Percentiles rank a stretch among this genome's conserved stretches.
phyloP scores from a whole-genome alignment of 2,329 filamentous ascomycete species.

The Hypoxylon sp. region DNA sequence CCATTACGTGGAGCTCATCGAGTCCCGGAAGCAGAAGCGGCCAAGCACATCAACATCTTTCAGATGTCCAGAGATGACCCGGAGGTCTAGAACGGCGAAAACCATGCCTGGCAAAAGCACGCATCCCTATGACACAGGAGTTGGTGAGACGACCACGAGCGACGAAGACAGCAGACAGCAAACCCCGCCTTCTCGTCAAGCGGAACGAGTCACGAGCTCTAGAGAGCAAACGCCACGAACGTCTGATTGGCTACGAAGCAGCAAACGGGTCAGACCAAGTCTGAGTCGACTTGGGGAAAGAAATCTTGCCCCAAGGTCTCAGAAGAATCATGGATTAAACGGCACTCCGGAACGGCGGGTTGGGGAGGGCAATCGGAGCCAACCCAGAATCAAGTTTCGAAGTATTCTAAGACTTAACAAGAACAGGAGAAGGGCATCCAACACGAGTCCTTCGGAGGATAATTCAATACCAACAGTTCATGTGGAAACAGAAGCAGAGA shows the following conservation, averaged over 20 bases:
- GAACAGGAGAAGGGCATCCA: conserved; percentile 4
- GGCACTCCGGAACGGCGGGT: conserved; percentile 3
- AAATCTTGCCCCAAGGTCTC: not conserved
- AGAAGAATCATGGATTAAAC: conserved; percentile 5
- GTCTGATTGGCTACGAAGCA: not conserved
- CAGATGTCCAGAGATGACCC: not conserved
- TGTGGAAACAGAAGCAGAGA: not conserved
- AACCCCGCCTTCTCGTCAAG: conserved; percentile 2
- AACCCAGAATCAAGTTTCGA: conserved; percentile 21
- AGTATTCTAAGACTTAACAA: conserved; percentile 12
- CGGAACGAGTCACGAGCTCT: not conserved
- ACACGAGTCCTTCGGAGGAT: conserved; percentile 4
- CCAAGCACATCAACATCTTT: conserved; percentile 20
- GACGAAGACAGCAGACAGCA: conserved; percentile 2
- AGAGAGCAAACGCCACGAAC: conserved; percentile 3
- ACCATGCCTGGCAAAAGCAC: conserved; percentile 49
- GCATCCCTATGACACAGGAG: conserved; percentile 51
- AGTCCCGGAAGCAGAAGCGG: conserved; percentile 34
- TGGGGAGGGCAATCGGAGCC: not conserved
- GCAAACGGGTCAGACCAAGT: conserved; percentile 1
- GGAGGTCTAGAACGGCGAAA: conserved; percentile 3
- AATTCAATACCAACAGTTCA: conserved; percentile 13
- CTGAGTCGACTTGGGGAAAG: conserved; percentile 3
- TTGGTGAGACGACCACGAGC: conserved; percentile 21
- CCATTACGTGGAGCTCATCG: conserved; percentile 41